Evolutionary conservation across 2,329 filamentous ascomycete genomes (phyloP).

Genomic region (Cadophora sp.): DNA sequence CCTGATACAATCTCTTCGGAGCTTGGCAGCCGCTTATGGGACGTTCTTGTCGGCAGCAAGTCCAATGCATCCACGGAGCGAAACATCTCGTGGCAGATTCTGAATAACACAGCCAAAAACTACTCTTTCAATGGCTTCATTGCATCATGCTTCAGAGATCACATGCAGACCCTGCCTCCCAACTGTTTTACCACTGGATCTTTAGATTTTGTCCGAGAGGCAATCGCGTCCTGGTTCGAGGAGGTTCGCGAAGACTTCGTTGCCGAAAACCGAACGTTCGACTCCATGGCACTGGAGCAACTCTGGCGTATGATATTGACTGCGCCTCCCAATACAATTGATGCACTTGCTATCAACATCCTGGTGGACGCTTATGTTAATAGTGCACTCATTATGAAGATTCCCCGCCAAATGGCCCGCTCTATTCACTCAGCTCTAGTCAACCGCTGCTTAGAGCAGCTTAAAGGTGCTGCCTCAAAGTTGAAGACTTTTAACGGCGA

Average conservation of each 20-base stretch:
- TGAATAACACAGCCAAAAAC: slow-evolving; percentile 57
- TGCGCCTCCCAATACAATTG: slow-evolving; percentile 69
- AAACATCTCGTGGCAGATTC: slow-evolving; percentile 71
- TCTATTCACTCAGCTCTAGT: slow-evolving; percentile 74
- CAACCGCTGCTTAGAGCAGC: slow-evolving; percentile 73
- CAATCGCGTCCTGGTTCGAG: slow-evolving; percentile 57
- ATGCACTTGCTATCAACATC: slow-evolving; percentile 69
- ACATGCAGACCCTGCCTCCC: slow-evolving; percentile 63
- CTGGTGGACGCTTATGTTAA: slow-evolving; percentile 79
- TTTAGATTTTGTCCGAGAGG: slow-evolving; percentile 66
- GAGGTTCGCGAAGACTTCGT: slow-evolving; percentile 55
- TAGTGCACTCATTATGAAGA: slow-evolving; percentile 56
- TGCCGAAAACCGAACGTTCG: slow-evolving; percentile 58
- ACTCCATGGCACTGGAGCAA: slow-evolving; percentile 67
- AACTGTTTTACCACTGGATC: slow-evolving; percentile 65
- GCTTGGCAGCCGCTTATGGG: slow-evolving; percentile 72
- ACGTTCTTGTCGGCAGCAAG: slow-evolving; percentile 70
- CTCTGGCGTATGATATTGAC: slow-evolving; percentile 85
- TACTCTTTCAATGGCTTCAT: slow-evolving; percentile 60
- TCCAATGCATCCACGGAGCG: slow-evolving; percentile 67
- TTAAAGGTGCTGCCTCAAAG: slow-evolving; percentile 66
- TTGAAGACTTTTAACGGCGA: slow-evolving; percentile 58
- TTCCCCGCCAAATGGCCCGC: slow-evolving; percentile 58
- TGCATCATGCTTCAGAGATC: slow-evolving; percentile 58
- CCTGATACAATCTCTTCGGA: slow-evolving; percentile 66